Evolutionary conservation across 2,329 filamentous ascomycete species (phyloP).

Genomic region (Colletotrichum truncatum): DNA sequence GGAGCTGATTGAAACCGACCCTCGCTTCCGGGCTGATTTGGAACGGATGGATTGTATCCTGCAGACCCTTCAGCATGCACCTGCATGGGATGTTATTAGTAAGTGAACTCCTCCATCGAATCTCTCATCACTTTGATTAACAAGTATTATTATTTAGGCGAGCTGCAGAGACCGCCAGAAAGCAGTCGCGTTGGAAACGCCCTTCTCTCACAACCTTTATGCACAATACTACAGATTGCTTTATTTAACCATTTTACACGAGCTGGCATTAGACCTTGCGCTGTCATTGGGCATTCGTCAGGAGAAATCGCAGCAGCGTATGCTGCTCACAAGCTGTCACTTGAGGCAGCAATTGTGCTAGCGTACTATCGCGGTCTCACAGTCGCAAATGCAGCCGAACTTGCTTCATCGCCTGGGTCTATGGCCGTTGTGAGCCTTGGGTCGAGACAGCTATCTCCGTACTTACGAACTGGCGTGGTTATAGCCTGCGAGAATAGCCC

Average conservation of each 20-base stretch:
- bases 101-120: background rate
- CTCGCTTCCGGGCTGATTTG: conserved; percentile 18
- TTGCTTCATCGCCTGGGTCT: conserved; percentile 32
- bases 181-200: background rate
- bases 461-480: background rate
- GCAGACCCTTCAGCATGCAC: background rate
- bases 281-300: conserved; percentile 51
- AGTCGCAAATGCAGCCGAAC: conserved; percentile 18
- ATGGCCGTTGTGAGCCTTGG: background rate
- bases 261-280: conserved; percentile 40
- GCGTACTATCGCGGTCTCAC: conserved; percentile 38
- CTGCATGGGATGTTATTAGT: background rate
- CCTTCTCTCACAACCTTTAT: conserved; percentile 35
- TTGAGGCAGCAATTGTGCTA: conserved; percentile 44
- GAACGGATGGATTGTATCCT: conserved; percentile 20
- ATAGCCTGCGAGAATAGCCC: conserved; percentile 4
- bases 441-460: background rate
- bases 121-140: no score
- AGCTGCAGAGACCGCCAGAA: background rate
- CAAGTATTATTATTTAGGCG: background rate
- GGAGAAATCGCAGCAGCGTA: conserved; percentile 58
- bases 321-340: conserved; percentile 44
- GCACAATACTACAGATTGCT: conserved; percentile 48
- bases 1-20: conserved; percentile 15
- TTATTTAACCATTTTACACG: conserved; percentile 47